These are phyloP conservation scores for Capsicum chinense DNA, from an alignment of 257 asterid species.

Conservation along the genomic window DNA sequence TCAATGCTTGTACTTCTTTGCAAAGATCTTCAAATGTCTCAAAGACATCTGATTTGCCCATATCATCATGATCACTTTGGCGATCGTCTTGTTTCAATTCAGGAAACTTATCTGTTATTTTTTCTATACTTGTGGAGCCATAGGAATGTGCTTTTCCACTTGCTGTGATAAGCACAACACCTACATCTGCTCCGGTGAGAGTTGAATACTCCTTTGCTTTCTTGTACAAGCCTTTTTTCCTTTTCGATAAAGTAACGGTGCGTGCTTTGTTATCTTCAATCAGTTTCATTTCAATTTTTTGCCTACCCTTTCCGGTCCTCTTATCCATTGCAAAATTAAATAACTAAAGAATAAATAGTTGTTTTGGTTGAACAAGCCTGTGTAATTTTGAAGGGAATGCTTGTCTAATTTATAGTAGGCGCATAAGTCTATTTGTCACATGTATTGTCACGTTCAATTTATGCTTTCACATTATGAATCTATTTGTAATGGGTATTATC, in stretches of 20 bases:
- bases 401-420: background rate
- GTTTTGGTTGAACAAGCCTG: background rate
- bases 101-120: background rate
- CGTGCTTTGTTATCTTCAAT: background rate
- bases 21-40: background rate
- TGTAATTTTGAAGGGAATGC: background rate
- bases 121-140: background rate
- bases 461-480: background rate
- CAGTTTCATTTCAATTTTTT: background rate
- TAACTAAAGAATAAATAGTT: background rate
- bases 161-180: background rate
- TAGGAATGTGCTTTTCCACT: background rate
- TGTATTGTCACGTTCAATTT: background rate
- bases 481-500: background rate
- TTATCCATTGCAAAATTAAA: background rate
- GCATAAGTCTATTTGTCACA: background rate
- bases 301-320: background rate
- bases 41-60: background rate
- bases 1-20: background rate
- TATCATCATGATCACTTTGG: background rate
- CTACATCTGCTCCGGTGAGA: background rate
- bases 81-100: background rate
- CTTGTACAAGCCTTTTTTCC: background rate
- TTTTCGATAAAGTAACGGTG: background rate
- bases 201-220: background rate